Conservation (phyloP, 2,329 filamentous ascomycete species). For the Fusarium sp. region DNA sequence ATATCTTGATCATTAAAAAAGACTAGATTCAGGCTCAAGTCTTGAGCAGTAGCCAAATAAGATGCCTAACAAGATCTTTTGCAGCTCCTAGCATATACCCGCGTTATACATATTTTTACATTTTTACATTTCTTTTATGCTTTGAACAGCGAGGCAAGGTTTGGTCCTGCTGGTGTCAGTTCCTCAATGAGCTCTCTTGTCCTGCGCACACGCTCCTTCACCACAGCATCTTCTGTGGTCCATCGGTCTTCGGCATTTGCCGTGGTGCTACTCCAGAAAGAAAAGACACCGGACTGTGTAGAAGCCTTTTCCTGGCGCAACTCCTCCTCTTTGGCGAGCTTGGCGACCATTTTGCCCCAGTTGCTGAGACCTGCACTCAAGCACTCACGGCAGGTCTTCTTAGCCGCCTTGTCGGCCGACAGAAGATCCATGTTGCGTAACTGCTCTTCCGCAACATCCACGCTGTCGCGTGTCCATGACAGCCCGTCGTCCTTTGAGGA, state of each 20-base stretch:
- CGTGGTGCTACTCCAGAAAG: slow-evolving; percentile 51
- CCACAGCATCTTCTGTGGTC: slow-evolving; percentile 66
- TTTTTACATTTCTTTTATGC: slow-evolving; percentile 48
- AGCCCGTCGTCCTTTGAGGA: slow-evolving; percentile 74
- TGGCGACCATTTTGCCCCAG: slow-evolving; percentile 83
- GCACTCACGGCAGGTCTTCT: slow-evolving; percentile 78
- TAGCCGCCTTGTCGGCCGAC: slow-evolving; percentile 45
- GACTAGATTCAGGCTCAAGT: slow-evolving; percentile 27
- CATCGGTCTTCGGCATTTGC: slow-evolving; percentile 58
- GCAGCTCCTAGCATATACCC: slow-evolving; percentile 7
- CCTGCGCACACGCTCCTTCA: slow-evolving; percentile 62
- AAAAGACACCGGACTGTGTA: slow-evolving; percentile 48
- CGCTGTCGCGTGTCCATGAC: slow-evolving; percentile 89
- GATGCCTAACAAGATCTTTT: slow-evolving; percentile 35
- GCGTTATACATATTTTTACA: neutral
- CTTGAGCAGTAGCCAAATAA: slow-evolving; percentile 20
- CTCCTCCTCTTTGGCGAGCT: slow-evolving; percentile 66
- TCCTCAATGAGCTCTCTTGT: slow-evolving; percentile 65
- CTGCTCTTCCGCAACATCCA: slow-evolving; percentile 80
- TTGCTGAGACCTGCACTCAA: slow-evolving; percentile 80
- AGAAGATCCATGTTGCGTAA: slow-evolving; percentile 58
- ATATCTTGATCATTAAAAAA: slow-evolving; percentile 35
- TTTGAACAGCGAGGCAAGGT: slow-evolving; percentile 54
- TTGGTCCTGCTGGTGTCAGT: slow-evolving; percentile 51
- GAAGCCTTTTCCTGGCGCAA: slow-evolving; percentile 52